phyloP scores from a whole-genome alignment of 345 rosid genomes.

The Odontarrhena argentea region DNA sequence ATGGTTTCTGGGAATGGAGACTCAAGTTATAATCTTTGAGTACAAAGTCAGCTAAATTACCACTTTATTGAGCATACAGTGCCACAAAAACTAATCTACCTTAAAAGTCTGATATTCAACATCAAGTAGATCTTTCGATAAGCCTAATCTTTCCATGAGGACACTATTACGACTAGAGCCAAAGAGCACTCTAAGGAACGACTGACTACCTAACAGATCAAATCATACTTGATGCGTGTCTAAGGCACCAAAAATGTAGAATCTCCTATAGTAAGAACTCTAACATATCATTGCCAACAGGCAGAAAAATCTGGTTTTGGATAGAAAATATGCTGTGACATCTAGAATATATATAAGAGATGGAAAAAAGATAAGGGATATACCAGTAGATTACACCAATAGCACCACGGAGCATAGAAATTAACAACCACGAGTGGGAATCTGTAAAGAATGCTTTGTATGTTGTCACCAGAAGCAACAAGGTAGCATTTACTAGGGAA shows the following conservation, averaged over 20 bases:
- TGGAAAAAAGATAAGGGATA: slow-evolving; percentile 31
- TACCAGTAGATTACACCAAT: slow-evolving; percentile 97
- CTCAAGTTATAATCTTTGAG: slow-evolving; percentile 12
- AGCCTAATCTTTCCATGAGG: slow-evolving; percentile 7
- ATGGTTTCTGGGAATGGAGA: slow-evolving; percentile 74
- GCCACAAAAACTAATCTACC: slow-evolving; percentile 16
- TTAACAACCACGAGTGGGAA: slow-evolving; percentile 85
- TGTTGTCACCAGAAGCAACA: slow-evolving; percentile 31
- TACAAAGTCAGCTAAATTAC: slow-evolving; percentile 6
- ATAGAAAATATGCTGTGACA: slow-evolving; percentile 16
- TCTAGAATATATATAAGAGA: slow-evolving; percentile 8
- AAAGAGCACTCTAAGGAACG: slow-evolving; percentile 22
- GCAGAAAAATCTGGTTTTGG: slow-evolving; percentile 21
- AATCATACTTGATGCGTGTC: slow-evolving; percentile 3
- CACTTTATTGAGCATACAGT: slow-evolving; percentile 1
- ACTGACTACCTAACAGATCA: slow-evolving; percentile 13
- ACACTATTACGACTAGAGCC: slow-evolving; percentile 23
- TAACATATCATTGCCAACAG: slow-evolving; percentile 20
- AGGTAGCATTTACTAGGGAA: slow-evolving; percentile 15
- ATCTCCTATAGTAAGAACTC: slow-evolving; percentile 4
- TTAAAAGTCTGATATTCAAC: slow-evolving; percentile 8
- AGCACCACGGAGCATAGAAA: slow-evolving; percentile 98
- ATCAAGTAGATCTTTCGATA: slow-evolving; percentile 15
- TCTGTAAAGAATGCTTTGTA: slow-evolving; percentile 51
- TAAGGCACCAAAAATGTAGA: slow-evolving; percentile 24